These are phyloP conservation scores for Guyanaporus albipodus DNA, from an alignment of 768 basidiomycete genomes.

Conservation along the genomic window DNA sequence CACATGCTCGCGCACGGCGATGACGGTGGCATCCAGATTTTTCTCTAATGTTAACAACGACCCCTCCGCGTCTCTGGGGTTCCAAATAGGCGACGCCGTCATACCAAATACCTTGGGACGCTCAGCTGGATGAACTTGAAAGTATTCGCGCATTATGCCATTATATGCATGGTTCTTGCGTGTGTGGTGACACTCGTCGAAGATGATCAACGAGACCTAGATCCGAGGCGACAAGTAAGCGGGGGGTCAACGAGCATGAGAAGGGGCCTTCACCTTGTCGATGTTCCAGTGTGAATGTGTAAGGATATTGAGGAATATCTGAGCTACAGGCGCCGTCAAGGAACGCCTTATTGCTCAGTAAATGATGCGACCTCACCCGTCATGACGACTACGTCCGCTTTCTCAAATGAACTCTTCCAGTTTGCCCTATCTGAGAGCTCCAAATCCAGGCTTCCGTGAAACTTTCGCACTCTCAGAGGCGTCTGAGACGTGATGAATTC, in stretches of 20 bases:
- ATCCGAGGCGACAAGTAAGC: background rate
- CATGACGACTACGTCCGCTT: slow-evolving; percentile 78
- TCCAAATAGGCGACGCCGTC: slow-evolving; percentile 90
- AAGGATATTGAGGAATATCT: slow-evolving; percentile 76
- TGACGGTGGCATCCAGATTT: slow-evolving; percentile 69
- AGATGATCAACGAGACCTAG: slow-evolving; percentile 53
- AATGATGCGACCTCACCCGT: slow-evolving; percentile 51
- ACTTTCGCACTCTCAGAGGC: slow-evolving; percentile 59
- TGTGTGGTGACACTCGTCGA: slow-evolving; percentile 58
- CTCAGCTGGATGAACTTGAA: slow-evolving; percentile 35
- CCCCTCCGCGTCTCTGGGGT: slow-evolving; percentile 59
- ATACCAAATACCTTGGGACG: slow-evolving; percentile 91
- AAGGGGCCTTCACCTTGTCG: slow-evolving; percentile 40
- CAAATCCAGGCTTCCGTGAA: slow-evolving; percentile 69
- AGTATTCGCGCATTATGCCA: slow-evolving; percentile 56
- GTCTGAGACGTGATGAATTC: slow-evolving; percentile 63
- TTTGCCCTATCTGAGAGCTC: slow-evolving; percentile 60
- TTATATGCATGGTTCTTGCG: slow-evolving; percentile 56
- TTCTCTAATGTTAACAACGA: slow-evolving; percentile 63
- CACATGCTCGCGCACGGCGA: slow-evolving; percentile 67
- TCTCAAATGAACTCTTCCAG: slow-evolving; percentile 62
- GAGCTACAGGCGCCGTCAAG: slow-evolving; percentile 43
- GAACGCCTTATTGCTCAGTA: background rate
- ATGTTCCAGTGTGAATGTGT: slow-evolving; percentile 81
- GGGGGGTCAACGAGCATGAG: background rate